phyloP scores from a whole-genome alignment of 179 eudicot species.

The Heliamphora ciliata region DNA sequence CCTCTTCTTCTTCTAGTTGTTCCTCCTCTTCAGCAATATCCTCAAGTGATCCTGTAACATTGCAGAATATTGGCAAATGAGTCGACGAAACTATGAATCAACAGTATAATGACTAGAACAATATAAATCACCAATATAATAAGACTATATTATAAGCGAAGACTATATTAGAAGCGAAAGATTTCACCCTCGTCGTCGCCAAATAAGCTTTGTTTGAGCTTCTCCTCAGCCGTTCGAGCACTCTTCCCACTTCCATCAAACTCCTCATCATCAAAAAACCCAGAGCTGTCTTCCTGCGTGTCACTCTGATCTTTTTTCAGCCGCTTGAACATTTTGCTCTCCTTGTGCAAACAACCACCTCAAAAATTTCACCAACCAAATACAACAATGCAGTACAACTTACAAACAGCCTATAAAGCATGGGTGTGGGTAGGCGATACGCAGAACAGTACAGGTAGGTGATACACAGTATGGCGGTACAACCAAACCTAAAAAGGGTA shows the following conservation, averaged over 20 bases:
- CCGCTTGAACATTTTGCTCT: slow-evolving; percentile 79
- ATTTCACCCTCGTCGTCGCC: slow-evolving; percentile 68
- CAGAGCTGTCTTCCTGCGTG: slow-evolving; percentile 51
- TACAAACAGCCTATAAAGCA: neutral
- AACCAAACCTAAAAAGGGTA: too few species aligned
- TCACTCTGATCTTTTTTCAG: slow-evolving; percentile 79
- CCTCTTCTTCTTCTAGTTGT: slow-evolving; percentile 56
- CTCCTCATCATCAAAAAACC: slow-evolving; percentile 71
- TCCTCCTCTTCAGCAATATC: slow-evolving; percentile 87
- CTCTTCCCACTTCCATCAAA: slow-evolving; percentile 48
- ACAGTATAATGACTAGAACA: neutral
- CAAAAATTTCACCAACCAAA: neutral
- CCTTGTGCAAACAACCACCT: slow-evolving; percentile 31
- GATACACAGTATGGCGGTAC: too few species aligned
- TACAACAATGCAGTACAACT: neutral
- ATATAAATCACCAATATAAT: neutral
- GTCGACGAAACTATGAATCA: neutral
- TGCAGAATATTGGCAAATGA: slow-evolving; percentile 1
- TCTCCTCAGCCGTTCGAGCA: slow-evolving; percentile 64
- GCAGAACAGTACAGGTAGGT: too few species aligned
- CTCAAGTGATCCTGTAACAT: slow-evolving; percentile 51
- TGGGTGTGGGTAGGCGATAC: too few species aligned
- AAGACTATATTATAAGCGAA: neutral
- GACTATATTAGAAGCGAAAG: neutral
- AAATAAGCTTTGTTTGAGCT: slow-evolving; percentile 55